A percentile compares a stretch with the other conserved stretches of the same genome.
These are phyloP conservation scores for Aquanectria penicillioides DNA, from an alignment of 2,329 filamentous ascomycete genomes.

Conservation along the genomic window DNA sequence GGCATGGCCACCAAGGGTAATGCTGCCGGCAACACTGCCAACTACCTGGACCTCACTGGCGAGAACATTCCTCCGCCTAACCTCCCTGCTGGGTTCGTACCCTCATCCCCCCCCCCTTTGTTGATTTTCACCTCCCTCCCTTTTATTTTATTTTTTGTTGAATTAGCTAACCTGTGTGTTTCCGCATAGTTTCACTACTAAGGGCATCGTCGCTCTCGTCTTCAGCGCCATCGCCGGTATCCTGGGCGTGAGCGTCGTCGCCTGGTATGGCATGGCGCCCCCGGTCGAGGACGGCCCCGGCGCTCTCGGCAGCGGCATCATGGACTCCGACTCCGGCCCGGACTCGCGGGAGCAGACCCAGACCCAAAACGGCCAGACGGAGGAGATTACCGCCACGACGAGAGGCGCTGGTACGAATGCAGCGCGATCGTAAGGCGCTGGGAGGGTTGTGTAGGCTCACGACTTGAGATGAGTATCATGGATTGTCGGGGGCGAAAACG, in stretches of 20 bases:
- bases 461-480: not conserved
- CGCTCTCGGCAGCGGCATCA: conserved; percentile 27
- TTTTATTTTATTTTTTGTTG: not conserved
- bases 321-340: conserved; percentile 29
- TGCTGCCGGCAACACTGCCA: conserved; percentile 75
- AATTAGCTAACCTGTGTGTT: not conserved
- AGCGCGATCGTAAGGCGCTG: not conserved
- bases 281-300: conserved; percentile 29
- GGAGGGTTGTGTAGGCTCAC: not conserved
- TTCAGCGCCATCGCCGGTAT: conserved; percentile 78
- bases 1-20: conserved; percentile 70
- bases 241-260: conserved; percentile 73
- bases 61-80: conserved; percentile 64
- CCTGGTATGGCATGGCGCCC: conserved; percentile 66
- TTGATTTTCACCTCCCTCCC: not conserved
- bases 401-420: conserved; percentile 5
- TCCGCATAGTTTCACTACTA: conserved; percentile 67
- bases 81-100: conserved; percentile 70
- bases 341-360: conserved; percentile 2
- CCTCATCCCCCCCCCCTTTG: not conserved
- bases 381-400: conserved; percentile 1
- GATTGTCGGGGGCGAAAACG: not conserved
- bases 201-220: conserved; percentile 79
- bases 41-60: conserved; percentile 72
- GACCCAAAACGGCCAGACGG: not conserved